Base-by-base conservation (phyloP, 2,329 filamentous ascomycete genomes). In the Penicillium corylophilum region DNA sequence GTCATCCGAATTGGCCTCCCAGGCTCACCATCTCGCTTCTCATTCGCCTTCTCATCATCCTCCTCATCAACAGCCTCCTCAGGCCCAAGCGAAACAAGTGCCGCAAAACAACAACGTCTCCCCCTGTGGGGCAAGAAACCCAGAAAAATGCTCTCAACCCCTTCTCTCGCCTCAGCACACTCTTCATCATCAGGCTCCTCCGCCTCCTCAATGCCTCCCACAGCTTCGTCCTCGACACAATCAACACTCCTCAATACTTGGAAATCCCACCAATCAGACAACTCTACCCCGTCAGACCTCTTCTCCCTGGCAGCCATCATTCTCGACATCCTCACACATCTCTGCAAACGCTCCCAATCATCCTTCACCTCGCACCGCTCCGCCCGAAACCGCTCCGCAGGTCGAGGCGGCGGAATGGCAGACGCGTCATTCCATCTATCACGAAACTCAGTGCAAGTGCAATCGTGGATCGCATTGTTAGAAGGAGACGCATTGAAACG, bases 231-330 rank as follows among this genome's bases (percentile, higher is more conserved):
- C 47, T 20, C 41, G 12, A 35, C 44, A 20, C 50, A 55, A 44
- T 22, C 50, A 33, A 39, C 35, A n/a, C n/a, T 65, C 66, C 53
- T 71, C 20, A 65, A 71, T 45, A 71, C 64, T 7, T 73, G 66
- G 67, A 77, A 74, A 62, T 69, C 69, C 4, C 64, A 61, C 35
- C 67, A 69, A 45, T 60, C 64, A 22, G 5, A 22, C 16, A 64
- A 70, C 44, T 64, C 67, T 24, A 64, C 66, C 42, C 58, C 71
- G 35, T 76, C 79, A 12, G 83, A 86, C 58, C 70, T 85, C 15
- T 86, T 82, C 68, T 82, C 80, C 23, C 73, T 86, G 0, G 82
- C 76, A 4, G 83, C 82, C 45, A 71, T 84, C 18, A 82, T 76
- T 52, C 68, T 85, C 16, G 82, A 85, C 56, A 79, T 86, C 36